Conservation (phyloP, 2,329 filamentous ascomycete genomes). For the Metarhizium rileyi region DNA sequence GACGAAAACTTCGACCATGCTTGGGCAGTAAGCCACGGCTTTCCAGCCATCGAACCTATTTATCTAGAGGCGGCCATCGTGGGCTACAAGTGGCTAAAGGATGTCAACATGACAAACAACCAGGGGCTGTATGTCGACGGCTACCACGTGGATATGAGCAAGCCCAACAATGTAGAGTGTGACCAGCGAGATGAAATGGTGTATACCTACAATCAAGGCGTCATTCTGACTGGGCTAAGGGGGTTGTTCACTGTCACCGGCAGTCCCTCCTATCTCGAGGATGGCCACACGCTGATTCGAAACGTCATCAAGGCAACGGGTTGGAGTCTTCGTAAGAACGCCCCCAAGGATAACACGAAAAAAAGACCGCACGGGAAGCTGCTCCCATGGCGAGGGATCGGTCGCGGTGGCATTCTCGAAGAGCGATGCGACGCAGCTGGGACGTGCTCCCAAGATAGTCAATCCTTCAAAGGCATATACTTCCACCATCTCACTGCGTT, state of each 20-base stretch:
- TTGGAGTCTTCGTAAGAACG: conserved; percentile 44
- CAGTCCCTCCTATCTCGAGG: conserved; percentile 58
- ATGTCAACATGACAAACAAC: conserved; percentile 70
- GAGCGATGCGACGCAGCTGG: conserved; percentile 70
- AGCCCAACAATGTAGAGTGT: conserved; percentile 60
- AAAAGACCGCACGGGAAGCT: conserved; percentile 25
- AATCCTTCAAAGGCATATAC: conserved; percentile 92
- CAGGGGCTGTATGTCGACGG: conserved; percentile 76
- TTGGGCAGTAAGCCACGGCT: conserved; percentile 32
- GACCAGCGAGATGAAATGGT: conserved; percentile 80
- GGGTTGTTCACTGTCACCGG: conserved; percentile 74
- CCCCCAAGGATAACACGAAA: conserved; percentile 30
- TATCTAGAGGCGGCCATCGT: conserved; percentile 66
- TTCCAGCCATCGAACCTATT: conserved; percentile 40
- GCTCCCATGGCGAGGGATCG: conserved; percentile 62
- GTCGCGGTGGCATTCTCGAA: conserved; percentile 70
- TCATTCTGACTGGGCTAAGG: conserved; percentile 71
- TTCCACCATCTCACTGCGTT: conserved; percentile 81
- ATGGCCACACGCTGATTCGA: conserved; percentile 69
- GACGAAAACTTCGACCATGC: conserved; percentile 67
- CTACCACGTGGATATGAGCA: conserved; percentile 64
- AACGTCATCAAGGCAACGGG: conserved; percentile 71
- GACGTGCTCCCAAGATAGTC: conserved; percentile 70
- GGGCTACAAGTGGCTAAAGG: conserved; percentile 71
- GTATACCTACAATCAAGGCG: conserved; percentile 93